phyloP scores from a whole-genome alignment of 148 eudicot species.

The Camellia lanceoleosa region DNA sequence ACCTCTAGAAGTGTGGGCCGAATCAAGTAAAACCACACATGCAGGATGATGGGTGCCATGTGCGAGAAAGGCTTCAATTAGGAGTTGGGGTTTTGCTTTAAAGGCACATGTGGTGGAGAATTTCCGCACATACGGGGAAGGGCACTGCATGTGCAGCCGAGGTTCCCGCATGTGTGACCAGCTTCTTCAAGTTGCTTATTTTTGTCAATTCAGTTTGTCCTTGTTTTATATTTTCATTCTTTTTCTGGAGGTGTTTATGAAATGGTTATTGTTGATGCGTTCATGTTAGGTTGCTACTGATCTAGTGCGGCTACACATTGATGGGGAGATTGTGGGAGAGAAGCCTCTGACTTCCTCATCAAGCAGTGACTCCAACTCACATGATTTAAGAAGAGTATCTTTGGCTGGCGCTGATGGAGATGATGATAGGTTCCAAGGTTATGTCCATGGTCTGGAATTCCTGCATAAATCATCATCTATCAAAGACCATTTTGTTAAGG shows the following conservation, averaged over 20 bases:
- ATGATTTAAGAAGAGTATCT: slow-evolving; percentile 29
- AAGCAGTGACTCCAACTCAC: slow-evolving; percentile 21
- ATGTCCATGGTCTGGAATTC: slow-evolving; percentile 49
- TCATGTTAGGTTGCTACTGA: slow-evolving; percentile 49
- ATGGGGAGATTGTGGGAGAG: slow-evolving; percentile 68
- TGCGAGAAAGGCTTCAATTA: too few relatives aligned
- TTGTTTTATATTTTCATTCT: background rate
- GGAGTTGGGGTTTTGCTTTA: too few relatives aligned
- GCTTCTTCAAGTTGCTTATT: background rate
- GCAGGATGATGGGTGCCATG: too few relatives aligned
- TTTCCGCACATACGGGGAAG: too few relatives aligned
- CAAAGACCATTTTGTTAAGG: slow-evolving; percentile 52
- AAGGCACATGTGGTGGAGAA: too few relatives aligned
- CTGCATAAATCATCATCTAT: slow-evolving; percentile 34
- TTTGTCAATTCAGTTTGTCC: slow-evolving; percentile 1
- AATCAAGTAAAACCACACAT: too few relatives aligned
- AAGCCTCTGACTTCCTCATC: slow-evolving; percentile 30
- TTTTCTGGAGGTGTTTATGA: background rate
- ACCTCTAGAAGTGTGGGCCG: too few relatives aligned
- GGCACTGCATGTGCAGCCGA: too few relatives aligned
- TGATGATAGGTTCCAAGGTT: slow-evolving; percentile 40
- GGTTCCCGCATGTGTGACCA: too few relatives aligned
- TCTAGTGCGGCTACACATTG: slow-evolving; percentile 50
- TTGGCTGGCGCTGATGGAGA: slow-evolving; percentile 39
- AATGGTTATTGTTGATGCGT: slow-evolving; percentile 3